phyloP scores from a whole-genome alignment of 2,329 filamentous ascomycete genomes.

The Sporothrix sp. region DNA sequence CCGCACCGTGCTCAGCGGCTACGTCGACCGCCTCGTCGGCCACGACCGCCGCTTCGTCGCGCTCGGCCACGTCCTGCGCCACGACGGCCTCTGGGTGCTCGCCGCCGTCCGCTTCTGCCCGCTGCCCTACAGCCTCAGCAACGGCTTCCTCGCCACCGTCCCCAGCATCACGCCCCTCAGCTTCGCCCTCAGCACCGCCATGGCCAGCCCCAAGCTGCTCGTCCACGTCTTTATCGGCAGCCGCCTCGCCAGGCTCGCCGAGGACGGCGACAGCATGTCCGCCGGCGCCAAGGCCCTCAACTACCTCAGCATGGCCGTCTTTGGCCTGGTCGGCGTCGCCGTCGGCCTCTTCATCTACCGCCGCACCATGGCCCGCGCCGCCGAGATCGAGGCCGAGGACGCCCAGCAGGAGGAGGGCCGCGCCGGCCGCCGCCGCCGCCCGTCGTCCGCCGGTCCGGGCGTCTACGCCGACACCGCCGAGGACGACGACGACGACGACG shows the following conservation, averaged over 20 bases:
- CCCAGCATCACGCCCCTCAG: conserved; percentile 69
- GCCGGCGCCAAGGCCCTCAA: conserved; percentile 68
- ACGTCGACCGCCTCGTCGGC: conserved; percentile 72
- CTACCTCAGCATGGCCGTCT: conserved; percentile 69
- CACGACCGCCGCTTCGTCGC: conserved; percentile 82
- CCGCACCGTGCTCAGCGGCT: conserved; percentile 64
- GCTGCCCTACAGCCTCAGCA: conserved; percentile 83
- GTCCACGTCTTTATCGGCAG: conserved; percentile 89
- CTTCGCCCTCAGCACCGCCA: conserved; percentile 73
- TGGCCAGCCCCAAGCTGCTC: conserved; percentile 76
- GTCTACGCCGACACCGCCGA: conserved; percentile 30
- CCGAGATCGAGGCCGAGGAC: conserved; percentile 43
- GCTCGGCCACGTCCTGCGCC: conserved; percentile 75
- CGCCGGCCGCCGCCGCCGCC: conserved; percentile 23
- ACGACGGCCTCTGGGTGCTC: conserved; percentile 80
- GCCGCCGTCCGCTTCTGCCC: conserved; percentile 90
- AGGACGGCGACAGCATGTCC: conserved; percentile 76
- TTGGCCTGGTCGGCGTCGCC: conserved; percentile 57
- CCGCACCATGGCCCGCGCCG: conserved; percentile 53
- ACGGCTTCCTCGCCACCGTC: conserved; percentile 89
- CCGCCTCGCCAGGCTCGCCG: conserved; percentile 71
- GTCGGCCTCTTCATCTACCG: conserved; percentile 83
- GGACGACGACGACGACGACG: conserved; percentile 28
- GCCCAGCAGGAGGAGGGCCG: conserved; percentile 26
- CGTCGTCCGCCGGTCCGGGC: not conserved